Evolutionary conservation across 2,329 filamentous ascomycete genomes (phyloP).

Genomic region (Aplosporella prunicola): DNA sequence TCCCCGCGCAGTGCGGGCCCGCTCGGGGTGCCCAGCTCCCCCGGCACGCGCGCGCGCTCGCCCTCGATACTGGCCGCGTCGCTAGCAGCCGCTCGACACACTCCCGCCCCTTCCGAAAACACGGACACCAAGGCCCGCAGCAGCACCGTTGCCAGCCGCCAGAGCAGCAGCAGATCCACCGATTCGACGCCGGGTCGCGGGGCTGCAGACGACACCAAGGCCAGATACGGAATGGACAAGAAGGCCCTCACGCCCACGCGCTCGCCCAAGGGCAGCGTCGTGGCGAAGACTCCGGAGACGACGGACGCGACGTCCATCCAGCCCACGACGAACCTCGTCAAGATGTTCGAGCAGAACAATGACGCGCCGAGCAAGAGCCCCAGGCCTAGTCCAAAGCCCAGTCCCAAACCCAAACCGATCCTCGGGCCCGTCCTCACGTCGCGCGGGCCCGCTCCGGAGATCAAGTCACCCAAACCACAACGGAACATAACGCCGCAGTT

Average conservation of each 20-base stretch:
- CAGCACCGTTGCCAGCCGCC: background rate
- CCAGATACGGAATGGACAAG: constrained; percentile 1
- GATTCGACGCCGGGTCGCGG: background rate
- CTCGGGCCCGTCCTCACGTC: constrained; percentile 17
- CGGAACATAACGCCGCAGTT: constrained; percentile 13
- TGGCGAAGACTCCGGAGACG: constrained; percentile 17
- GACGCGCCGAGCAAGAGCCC: background rate
- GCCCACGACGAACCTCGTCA: constrained; percentile 55
- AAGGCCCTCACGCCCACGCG: no score
- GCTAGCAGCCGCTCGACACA: constrained; percentile 52
- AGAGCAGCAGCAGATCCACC: constrained; percentile 1
- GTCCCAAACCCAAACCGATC: constrained; percentile 11
- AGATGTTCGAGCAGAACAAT: constrained; percentile 54
- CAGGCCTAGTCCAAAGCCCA: background rate
- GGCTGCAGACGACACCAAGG: background rate
- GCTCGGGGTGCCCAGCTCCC: constrained; percentile 22
- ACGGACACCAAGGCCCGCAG: background rate
- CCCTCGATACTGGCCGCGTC: constrained; percentile 54
- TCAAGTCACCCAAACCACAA: constrained; percentile 35
- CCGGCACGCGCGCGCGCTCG: constrained; percentile 34
- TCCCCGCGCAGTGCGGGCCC: constrained; percentile 20
- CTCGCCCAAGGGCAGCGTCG: background rate
- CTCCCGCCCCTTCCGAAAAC: constrained; percentile 28
- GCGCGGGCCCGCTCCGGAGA: constrained; percentile 22
- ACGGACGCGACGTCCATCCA: constrained; percentile 51